Base-by-base conservation (phyloP, 257 asterid species). In the Solanum corneliomulleri region DNA sequence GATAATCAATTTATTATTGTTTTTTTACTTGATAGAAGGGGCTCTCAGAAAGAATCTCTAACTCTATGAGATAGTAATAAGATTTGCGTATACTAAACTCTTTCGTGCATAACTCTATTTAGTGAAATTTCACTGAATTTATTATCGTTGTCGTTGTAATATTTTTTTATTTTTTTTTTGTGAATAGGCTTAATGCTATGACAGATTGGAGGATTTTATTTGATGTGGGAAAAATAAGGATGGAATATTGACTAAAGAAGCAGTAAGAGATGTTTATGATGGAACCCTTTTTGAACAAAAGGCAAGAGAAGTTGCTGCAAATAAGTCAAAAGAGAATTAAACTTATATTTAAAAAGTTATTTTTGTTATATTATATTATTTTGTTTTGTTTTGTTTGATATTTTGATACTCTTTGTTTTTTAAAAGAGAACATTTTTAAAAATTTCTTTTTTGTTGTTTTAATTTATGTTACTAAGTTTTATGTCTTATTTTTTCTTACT, bases 251-350 rank as follows among this genome's bases (percentile, higher is more conserved):
- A 93, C 90, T 23, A 94, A 93, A 87, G 97, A 94, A 7, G 91
- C 90, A 2, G 58, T 97, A 7, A 89, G 91, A 88, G 93, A 91
- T 33, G 95, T 70, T 83, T 97, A 86, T n/a, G 99, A 97, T 83
- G 99, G 99, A 86, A 94, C 94, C 93, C 86, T 97, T 78, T 97
- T 97, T 37, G 97, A 94, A 11, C 88, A 62, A 85, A 89, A 94
- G 97, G 98, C 92, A 6, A 89, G 89, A 91, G 95, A 93, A 83
- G 86, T 83, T 23, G 91, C 91, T 25, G 86, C 93, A 1, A 91
- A 92, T 91, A 92, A 92, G 75, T 89, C 81, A 37, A 33, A 33
- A 29, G 11, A 3, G 5, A 70, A 14, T 70, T 33, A 70, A 70
- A 70, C 6, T 69, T 69, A 69, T 69, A 69, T 14, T 69, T 23